Conservation (phyloP, 805 yeast species). For the Suhomyces xylopsoci region DNA sequence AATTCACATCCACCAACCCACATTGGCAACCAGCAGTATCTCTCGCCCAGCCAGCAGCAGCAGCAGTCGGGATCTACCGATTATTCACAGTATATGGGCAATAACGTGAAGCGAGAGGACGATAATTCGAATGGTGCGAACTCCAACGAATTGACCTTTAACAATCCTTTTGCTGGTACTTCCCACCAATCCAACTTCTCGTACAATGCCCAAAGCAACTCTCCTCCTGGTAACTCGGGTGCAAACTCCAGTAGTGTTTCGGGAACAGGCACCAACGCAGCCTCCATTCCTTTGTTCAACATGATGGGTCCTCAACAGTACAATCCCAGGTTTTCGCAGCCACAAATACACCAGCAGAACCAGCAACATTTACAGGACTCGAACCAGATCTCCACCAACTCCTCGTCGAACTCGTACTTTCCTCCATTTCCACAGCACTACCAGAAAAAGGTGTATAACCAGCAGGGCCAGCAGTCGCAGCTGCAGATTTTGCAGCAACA, state of each 20-base stretch:
- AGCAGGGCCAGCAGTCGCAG: background rate
- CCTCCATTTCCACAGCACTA: constrained; percentile 10
- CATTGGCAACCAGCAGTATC: constrained; percentile 7
- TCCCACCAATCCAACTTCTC: constrained; percentile 6
- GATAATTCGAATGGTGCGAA: constrained; percentile 1
- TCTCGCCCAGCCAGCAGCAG: constrained; percentile 7
- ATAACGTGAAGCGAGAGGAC: constrained; percentile 13
- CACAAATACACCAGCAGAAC: background rate
- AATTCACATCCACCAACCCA: constrained; percentile 11
- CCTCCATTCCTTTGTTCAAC: constrained; percentile 2
- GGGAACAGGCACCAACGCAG: constrained; percentile 2
- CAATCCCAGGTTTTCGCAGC: constrained; percentile 2
- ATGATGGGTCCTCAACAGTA: constrained; percentile 4
- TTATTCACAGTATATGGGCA: background rate
- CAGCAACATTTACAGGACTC: constrained; percentile 2
- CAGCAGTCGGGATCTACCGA: background rate
- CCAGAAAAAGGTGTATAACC: constrained; percentile 5
- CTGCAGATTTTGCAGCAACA: constrained; percentile 1
- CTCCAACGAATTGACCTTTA: constrained; percentile 17
- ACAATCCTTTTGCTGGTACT: constrained; percentile 18
- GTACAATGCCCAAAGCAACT: constrained; percentile 1
- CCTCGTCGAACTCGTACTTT: constrained; percentile 3
- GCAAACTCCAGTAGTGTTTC: background rate
- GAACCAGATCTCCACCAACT: background rate
- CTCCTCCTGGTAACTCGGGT: background rate